A percentile compares a stretch with the other conserved stretches of the same genome.
These are phyloP conservation scores for Nicotiana rustica DNA, from an alignment of 305 asterid species.

Conservation along the genomic window DNA sequence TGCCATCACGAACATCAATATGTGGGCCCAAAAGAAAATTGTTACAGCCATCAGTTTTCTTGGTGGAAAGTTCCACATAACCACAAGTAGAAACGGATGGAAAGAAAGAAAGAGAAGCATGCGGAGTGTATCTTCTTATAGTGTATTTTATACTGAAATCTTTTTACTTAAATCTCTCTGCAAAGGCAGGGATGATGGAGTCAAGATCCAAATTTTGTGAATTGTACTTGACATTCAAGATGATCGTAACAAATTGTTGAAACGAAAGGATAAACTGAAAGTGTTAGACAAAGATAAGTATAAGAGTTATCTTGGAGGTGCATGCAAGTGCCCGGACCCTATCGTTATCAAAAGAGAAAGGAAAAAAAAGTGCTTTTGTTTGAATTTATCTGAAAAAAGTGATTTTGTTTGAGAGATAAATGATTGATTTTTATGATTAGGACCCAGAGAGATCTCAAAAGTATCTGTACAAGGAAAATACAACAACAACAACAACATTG, in stretches of 20 bases:
- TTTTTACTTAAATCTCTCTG: constrained; percentile 3
- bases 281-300: background rate
- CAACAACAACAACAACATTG: too few relatives aligned
- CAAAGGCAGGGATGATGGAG: background rate
- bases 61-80: constrained; percentile 16
- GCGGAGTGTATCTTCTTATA: background rate
- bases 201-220: constrained; percentile 4
- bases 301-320: background rate
- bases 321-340: too few relatives aligned
- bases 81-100: background rate
- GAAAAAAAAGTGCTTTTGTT: background rate
- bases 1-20: background rate
- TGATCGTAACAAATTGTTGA: constrained; percentile 8
- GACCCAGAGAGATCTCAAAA: constrained; percentile 13
- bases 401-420: background rate
- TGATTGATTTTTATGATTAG: background rate
- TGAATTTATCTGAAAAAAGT: background rate
- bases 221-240: background rate
- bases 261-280: constrained; percentile 10
- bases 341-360: too few relatives aligned
- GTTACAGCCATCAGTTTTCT: constrained; percentile 5
- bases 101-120: background rate
- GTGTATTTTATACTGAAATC: background rate
- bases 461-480: background rate
- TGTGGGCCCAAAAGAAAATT: background rate